Conservation (phyloP, 2,329 filamentous ascomycete species). For the Byssochlamys sp. region DNA sequence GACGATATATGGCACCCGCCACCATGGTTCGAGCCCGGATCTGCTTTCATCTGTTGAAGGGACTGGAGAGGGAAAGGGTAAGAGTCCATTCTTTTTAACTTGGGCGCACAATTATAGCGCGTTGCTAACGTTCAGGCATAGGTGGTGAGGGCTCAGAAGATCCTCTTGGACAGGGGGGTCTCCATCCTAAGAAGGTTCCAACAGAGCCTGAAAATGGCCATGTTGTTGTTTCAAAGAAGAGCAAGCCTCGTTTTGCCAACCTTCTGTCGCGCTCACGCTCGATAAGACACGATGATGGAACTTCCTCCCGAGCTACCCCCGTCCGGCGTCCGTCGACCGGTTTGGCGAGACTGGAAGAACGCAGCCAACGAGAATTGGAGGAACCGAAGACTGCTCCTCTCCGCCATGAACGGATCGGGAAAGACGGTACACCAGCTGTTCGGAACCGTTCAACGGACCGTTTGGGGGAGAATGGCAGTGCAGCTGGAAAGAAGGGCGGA, state of each 20-base stretch:
- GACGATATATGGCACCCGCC: conserved; percentile 24
- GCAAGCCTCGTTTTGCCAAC: conserved; percentile 36
- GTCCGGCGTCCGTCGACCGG: conserved; percentile 31
- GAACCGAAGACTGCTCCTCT: conserved; percentile 54
- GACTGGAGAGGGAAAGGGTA: not conserved
- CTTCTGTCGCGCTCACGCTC: conserved; percentile 38
- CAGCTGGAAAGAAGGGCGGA: conserved; percentile 27
- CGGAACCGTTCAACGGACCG: conserved; percentile 69
- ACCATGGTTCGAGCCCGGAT: conserved; percentile 35
- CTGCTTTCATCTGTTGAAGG: conserved; percentile 14
- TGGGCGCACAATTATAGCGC: not conserved
- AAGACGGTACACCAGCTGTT: conserved; percentile 52
- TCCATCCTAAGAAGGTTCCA: conserved; percentile 16
- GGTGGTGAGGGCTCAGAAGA: conserved; percentile 2
- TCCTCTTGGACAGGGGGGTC: conserved; percentile 13
- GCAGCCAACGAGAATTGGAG: conserved; percentile 15
- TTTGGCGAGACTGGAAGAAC: conserved; percentile 19
- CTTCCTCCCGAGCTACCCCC: conserved; percentile 19
- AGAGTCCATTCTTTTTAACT: not conserved
- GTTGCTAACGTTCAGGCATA: conserved; percentile 8
- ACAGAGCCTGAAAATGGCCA: conserved; percentile 18
- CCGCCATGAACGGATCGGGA: conserved; percentile 57
- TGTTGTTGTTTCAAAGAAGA: conserved; percentile 26
- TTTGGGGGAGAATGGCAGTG: conserved; percentile 20
- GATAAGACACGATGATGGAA: conserved; percentile 33